phyloP scores from a whole-genome alignment of 2,329 filamentous ascomycete genomes.

The Colletotrichum sp. region DNA sequence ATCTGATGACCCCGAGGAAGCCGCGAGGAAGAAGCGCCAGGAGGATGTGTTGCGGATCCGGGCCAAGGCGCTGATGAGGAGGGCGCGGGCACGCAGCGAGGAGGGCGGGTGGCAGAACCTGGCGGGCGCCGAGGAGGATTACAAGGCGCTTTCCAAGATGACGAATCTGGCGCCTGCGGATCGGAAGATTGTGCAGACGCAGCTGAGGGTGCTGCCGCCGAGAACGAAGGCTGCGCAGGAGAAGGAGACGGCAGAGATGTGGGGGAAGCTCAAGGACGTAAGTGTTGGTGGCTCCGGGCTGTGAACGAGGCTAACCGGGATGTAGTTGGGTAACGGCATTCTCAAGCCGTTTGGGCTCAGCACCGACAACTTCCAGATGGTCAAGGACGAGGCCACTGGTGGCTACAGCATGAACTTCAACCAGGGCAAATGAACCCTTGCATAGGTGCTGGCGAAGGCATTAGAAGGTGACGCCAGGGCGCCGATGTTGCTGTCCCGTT shows the following conservation, averaged over 20 bases:
- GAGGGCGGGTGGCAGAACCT: slow-evolving; percentile 81
- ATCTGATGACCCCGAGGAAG: slow-evolving; percentile 28
- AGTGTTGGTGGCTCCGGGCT: slow-evolving; percentile 31
- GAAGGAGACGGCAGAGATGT: slow-evolving; percentile 93
- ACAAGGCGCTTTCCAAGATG: slow-evolving; percentile 68
- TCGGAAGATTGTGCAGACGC: slow-evolving; percentile 67
- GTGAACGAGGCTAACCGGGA: slow-evolving; percentile 7
- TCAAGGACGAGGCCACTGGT: slow-evolving; percentile 86
- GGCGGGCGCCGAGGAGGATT: slow-evolving; percentile 80
- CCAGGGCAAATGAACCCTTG: slow-evolving; percentile 33
- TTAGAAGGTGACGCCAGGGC: not conserved
- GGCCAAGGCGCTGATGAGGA: slow-evolving; percentile 81
- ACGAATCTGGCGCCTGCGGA: slow-evolving; percentile 70
- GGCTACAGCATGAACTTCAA: slow-evolving; percentile 95
- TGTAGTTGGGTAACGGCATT: slow-evolving; percentile 83
- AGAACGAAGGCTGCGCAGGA: slow-evolving; percentile 81
- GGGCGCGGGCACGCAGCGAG: slow-evolving; percentile 75
- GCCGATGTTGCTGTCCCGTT: rapidly evolving
- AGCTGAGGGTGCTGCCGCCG: slow-evolving; percentile 70
- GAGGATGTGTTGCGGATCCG: slow-evolving; percentile 79
- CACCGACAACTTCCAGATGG: slow-evolving; percentile 94
- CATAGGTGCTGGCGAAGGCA: not conserved
- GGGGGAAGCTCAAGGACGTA: slow-evolving; percentile 89
- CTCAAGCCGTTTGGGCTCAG: slow-evolving; percentile 92
- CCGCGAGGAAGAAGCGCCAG: slow-evolving; percentile 39